Conservation (phyloP, 495 filamentous ascomycete species). For the Hyaloscypha finlandica region DNA sequence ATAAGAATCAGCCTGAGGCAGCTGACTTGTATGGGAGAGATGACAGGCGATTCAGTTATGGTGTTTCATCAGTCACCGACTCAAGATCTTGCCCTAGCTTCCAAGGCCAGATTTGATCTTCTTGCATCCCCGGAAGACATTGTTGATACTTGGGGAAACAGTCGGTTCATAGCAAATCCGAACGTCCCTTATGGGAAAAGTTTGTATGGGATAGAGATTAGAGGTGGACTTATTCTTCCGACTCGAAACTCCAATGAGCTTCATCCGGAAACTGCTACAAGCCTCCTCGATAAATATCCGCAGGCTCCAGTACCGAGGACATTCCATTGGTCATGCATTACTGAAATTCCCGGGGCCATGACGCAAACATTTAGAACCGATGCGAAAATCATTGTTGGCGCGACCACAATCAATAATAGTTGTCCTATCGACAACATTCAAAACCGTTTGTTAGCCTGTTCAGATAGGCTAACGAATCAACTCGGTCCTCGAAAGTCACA, state of each 20-base stretch:
- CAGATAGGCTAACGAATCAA: background rate
- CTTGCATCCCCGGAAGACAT: background rate
- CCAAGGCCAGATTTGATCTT: background rate
- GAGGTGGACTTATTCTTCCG: background rate
- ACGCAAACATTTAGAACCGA: background rate
- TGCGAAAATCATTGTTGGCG: background rate
- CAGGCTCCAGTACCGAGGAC: no score
- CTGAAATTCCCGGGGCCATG: no score
- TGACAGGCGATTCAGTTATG: no score
- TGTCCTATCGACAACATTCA: background rate
- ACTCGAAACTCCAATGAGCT: no score
- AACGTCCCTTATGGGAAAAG: slow-evolving; percentile 40
- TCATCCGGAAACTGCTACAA: no score
- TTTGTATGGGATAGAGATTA: background rate
- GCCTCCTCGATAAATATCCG: no score
- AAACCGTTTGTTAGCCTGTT: no score
- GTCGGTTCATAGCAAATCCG: slow-evolving; percentile 55
- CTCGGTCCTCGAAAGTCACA: background rate
- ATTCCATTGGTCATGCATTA: no score
- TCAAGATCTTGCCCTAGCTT: no score
- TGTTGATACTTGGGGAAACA: background rate
- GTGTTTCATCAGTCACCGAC: no score
- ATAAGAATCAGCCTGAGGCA: no score
- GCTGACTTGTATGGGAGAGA: no score
- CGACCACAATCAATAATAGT: background rate